Evolutionary conservation across 768 basidiomycete species (phyloP), one percentile per base, ranked within the genome.

Genomic region (Cystofilobasidium macerans): DNA sequence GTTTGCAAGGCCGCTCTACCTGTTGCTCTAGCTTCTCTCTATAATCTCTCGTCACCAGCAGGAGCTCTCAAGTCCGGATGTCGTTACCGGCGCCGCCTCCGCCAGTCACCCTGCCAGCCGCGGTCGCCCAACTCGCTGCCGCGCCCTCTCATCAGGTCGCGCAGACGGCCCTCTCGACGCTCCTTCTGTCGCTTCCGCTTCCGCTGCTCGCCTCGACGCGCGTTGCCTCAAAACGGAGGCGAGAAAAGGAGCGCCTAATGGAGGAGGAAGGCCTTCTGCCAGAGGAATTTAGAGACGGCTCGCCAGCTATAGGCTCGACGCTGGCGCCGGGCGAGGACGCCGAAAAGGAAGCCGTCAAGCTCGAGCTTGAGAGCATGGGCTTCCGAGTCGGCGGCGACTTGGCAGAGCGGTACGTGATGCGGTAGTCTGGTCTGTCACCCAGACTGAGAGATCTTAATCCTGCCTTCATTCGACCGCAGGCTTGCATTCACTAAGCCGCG

Each of bases 321-420:
- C 22, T 16, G 13, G 45, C 45, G 13, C 22, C 4, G 45, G 35
- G 79, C 80, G 42, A 80, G 78, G 85, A 86, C 66, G 86, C 87
- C 36, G 86, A 89, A 18, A 88, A 89, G 58, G 86, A 87, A 58
- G 86, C 80, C 12, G 75, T 89, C 14, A 77, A 84, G 47, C 74
- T 81, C 36, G 78, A 89, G 60, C 77, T 95, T 43, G 90, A 94
- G 75, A 79, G 83, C 9, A 88, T 97, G 67, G 92, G 92, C 0
- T 76, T 85, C 70, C 87, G 90, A 72, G 87, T 93, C 2, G 92
- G 92, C 0, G 84, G 85, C 5, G 89, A 88, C 73, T 83, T 92
- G 65, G 83, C 86, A 1, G 92, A 94, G 79, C 80, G 86, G 92
- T 92, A 69, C 67, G 81, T 77, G n/a, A n/a, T n/a, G n/a, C n/a